Conservation (phyloP, 208 protist species). For the Crithidia expoeki region DNA sequence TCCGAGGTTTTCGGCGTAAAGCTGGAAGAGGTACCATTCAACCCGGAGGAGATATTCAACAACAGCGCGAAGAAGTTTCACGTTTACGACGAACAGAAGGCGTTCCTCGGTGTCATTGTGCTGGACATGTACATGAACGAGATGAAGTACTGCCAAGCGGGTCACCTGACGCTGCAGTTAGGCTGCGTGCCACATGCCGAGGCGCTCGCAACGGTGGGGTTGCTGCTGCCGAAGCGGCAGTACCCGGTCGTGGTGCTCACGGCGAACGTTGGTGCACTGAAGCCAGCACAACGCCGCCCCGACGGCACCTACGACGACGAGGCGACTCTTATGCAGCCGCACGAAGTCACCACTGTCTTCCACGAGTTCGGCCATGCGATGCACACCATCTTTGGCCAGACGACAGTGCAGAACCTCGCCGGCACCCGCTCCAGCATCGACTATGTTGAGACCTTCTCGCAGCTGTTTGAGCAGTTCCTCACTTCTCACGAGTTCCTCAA, state of each 20-base stretch:
- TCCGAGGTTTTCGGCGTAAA: slow-evolving; percentile 89
- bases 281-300: slow-evolving; percentile 35
- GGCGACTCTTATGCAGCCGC: slow-evolving; percentile 80
- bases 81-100: slow-evolving; percentile 81
- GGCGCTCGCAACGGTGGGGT: slow-evolving; percentile 73
- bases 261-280: slow-evolving; percentile 76
- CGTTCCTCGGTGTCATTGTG: slow-evolving; percentile 91
- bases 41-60: slow-evolving; percentile 82
- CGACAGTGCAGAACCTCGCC: slow-evolving; percentile 91
- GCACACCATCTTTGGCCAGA: slow-evolving; percentile 94
- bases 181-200: slow-evolving; percentile 83
- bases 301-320: slow-evolving; percentile 85
- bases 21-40: slow-evolving; percentile 79
- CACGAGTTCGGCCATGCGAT: slow-evolving; percentile 95
- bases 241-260: slow-evolving; percentile 93
- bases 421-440: slow-evolving; percentile 93
- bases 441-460: slow-evolving; percentile 94
- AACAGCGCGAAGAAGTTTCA: slow-evolving; percentile 85
- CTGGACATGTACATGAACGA: slow-evolving; percentile 90
- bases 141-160: slow-evolving; percentile 90
- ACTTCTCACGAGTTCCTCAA: slow-evolving; percentile 91
- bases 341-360: slow-evolving; percentile 92
- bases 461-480: slow-evolving; percentile 94
- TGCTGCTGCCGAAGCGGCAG: slow-evolving; percentile 84
- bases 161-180: slow-evolving; percentile 90